These are phyloP conservation scores for Thalassiosira ordinaria DNA, from an alignment of 352 stramenopile species.

Conservation along the genomic window DNA sequence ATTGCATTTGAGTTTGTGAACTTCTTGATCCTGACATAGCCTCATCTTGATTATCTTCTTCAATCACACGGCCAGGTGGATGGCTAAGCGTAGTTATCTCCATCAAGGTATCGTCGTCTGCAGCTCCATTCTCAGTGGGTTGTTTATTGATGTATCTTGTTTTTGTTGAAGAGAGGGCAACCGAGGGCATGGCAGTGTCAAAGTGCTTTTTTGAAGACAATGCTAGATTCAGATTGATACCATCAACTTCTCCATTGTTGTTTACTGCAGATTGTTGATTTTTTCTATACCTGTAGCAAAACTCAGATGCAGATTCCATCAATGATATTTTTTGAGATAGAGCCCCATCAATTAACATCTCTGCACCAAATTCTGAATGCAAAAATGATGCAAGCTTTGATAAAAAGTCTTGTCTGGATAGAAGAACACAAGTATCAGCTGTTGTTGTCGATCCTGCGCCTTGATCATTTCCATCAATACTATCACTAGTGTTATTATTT, in stretches of 20 bases:
- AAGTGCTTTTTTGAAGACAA: constrained; percentile 5
- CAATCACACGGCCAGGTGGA: constrained; percentile 46
- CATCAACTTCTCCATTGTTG: neutral
- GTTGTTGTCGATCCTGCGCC: too few relatives aligned
- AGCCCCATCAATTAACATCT: constrained; percentile 75
- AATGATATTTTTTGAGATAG: constrained; percentile 77
- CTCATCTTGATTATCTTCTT: constrained; percentile 32
- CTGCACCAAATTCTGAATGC: constrained; percentile 47
- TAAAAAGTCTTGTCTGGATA: constrained; percentile 39
- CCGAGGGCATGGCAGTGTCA: constrained; percentile 25
- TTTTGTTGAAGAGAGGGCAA: constrained; percentile 61
- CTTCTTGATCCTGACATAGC: neutral
- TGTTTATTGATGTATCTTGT: constrained; percentile 56
- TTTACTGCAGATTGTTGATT: neutral
- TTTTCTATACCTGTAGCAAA: constrained; percentile 69
- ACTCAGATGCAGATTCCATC: constrained; percentile 77
- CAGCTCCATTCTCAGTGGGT: neutral
- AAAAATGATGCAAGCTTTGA: constrained; percentile 44
- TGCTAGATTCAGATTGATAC: too few relatives aligned
- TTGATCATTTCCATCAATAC: too few relatives aligned
- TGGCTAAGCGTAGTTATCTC: constrained; percentile 44
- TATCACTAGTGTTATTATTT: too few relatives aligned
- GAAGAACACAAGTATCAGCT: too few relatives aligned
- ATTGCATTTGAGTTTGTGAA: neutral
- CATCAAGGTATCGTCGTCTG: constrained; percentile 28